Evolutionary conservation across 208 protist species (phyloP).

Genomic region (Endotrypanum monterogeii): DNA sequence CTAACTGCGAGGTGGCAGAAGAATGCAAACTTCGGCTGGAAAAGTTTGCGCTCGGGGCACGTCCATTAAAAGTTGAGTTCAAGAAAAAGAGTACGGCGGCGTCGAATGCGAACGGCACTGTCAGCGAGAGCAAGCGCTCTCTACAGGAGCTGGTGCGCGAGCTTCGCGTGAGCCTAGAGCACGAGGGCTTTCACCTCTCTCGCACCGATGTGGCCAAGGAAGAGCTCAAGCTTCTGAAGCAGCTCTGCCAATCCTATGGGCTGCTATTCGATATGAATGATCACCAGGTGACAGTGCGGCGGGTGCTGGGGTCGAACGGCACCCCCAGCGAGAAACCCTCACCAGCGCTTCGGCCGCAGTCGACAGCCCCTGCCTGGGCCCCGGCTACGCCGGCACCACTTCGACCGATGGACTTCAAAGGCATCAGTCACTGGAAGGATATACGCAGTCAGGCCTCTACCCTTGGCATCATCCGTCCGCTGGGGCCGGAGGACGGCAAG

Average conservation of each 20-base stretch:
- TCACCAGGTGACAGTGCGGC: constrained; percentile 64
- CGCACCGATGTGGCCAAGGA: constrained; percentile 66
- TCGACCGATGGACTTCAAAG: constrained; percentile 75
- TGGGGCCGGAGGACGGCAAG: constrained; percentile 59
- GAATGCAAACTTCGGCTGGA: constrained; percentile 91
- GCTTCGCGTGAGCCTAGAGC: constrained; percentile 72
- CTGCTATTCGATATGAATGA: constrained; percentile 65
- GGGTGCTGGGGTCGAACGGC: constrained; percentile 40
- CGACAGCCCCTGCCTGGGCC: constrained; percentile 36
- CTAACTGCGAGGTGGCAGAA: constrained; percentile 90
- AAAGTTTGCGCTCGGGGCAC: constrained; percentile 54
- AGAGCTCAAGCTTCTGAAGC: constrained; percentile 73
- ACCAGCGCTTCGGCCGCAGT: constrained; percentile 50
- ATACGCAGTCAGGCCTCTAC: constrained; percentile 39
- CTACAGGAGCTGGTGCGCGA: constrained; percentile 79
- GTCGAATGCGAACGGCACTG: constrained; percentile 1
- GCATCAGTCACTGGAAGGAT: constrained; percentile 77
- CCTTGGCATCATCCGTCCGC: constrained; percentile 54
- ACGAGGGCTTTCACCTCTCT: constrained; percentile 74
- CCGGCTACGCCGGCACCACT: constrained; percentile 57
- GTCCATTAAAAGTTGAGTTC: constrained; percentile 80
- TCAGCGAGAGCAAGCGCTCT: constrained; percentile 33
- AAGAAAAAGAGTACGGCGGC: constrained; percentile 68
- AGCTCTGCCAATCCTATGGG: constrained; percentile 77
- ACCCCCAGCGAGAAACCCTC: constrained; percentile 53